Base-by-base conservation (phyloP, 176 grass and related monocot species). In the Oryza australiensis region DNA sequence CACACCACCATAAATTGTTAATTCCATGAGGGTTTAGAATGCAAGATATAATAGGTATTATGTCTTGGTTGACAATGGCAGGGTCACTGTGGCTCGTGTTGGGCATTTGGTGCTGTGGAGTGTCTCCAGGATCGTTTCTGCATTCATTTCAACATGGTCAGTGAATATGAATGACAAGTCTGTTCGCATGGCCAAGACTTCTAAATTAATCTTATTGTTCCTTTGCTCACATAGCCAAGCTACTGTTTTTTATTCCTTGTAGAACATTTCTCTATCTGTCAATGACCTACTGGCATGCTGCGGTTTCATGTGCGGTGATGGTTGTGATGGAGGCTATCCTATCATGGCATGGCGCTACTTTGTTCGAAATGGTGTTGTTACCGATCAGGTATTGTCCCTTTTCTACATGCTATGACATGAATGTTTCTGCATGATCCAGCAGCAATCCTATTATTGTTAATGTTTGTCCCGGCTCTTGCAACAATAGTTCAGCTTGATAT, bases 251-350 rank as follows among this genome's bases (percentile, higher is more conserved):
- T 83, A 14, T 77, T 79, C 65, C 41, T 70, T 72, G 78, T 87
- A 98, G 95, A 94, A 76, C 68, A 81, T 94, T 77, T 93, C 88
- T 29, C 85, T 98, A n/a, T 98, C 95, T 22, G 92, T 89, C 24
- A 98, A 98, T 82, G 95, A 98, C 87, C 86, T 98, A 28, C 51
- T 98, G 43, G 77, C 95, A 24, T 98, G 95, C 82, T 98, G 95
- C 18, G 95, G 95, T 55, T 98, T 94, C 70, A 89, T 98, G 92
- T 98, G 95, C 18, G 95, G 95, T 16, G 92, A 94, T 49, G 95
- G 95, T 34, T 98, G 95, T 88, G 92, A 98, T 88, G 95, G 95
- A 79, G 95, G 95, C 40, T 94, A 98, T 86, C 90, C 90, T 78
- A 87, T 98, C 66, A 70, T 62, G 34, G 95, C 95, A 49, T 98